Evolutionary conservation across 345 rosid genomes (phyloP), one percentile per base, ranked within the genome.

Genomic region (Eutrema heterophyllum): DNA sequence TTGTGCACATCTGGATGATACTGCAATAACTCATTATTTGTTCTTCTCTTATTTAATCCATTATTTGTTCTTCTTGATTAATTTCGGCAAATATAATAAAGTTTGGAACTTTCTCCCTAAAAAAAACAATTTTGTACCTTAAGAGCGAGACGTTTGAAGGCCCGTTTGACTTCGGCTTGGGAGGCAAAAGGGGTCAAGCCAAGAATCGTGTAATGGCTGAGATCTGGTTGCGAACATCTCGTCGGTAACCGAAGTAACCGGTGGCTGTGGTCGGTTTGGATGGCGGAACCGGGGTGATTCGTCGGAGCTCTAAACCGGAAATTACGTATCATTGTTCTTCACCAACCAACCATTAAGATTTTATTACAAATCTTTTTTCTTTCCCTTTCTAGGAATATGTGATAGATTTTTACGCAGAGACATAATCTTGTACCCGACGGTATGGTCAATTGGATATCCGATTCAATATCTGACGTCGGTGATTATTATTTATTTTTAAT

Each of bases 1-100:
- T 79, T 75, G 3, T 75, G 64, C 53, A 79, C 82, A 69, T 79
- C 79, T 49, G 79, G 82, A 65, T 79, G 82, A 27, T 64, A 75
- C 73, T 77, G 57, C 68, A 77, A 58, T 29, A 14, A 44, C 30
- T 27, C 55, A 4, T 24, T 43, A 21, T 63, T 5, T 38, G 29
- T 29, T 2, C 7, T 15, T 62, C n/a, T 50, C 16, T 38, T 49
- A 75, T 43, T 10, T 27, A 21, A 26, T 46, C 4, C 21, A 27
- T 9, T n/a, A n/a, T 16, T 14, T 44, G 2, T 10, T 45, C 26
- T 44, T 74, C 67, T 67, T 48, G 36, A 49, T 58, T 27, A 50
- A 18, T 21, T 59, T 45, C 49, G 58, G n/a, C 64, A 52, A 30
- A 56, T 7, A 36, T 30, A 4, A 14, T 1, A 12, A 56, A 49